Evolutionary conservation across 176 grass and related monocot species (phyloP).

Genomic region (Themeda triandra): DNA sequence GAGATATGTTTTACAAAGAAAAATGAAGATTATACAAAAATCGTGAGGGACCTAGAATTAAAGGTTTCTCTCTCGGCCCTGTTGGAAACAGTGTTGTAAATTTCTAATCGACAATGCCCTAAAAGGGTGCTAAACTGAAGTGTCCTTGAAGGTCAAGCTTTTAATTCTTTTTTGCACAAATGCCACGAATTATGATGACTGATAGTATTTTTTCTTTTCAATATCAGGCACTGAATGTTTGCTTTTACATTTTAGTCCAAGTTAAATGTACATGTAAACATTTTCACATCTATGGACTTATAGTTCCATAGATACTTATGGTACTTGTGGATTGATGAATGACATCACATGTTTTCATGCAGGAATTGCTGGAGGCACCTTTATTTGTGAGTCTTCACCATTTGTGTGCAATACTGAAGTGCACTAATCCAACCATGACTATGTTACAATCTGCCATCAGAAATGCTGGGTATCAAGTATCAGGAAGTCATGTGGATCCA

Average conservation of each 20-base stretch:
- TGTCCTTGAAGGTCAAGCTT: background rate
- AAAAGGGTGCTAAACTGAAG: background rate
- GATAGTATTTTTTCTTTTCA: background rate
- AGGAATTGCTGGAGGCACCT: constrained; percentile 51
- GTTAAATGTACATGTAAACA: background rate
- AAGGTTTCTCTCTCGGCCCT: background rate
- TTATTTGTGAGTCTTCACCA: constrained; percentile 52
- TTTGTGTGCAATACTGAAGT: constrained; percentile 51
- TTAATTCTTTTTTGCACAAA: background rate
- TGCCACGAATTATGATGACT: background rate
- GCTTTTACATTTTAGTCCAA: background rate
- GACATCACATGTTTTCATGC: constrained; percentile 22
- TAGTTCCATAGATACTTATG: background rate
- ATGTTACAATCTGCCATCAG: constrained; percentile 44
- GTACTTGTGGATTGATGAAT: background rate
- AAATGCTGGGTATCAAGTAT: constrained; percentile 60
- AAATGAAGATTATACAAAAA: background rate
- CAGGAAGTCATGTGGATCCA: constrained; percentile 56
- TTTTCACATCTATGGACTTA: background rate
- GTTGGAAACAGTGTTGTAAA: background rate
- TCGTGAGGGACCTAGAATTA: background rate
- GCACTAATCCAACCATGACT: constrained; percentile 39
- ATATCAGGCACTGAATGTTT: background rate
- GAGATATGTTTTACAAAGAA: background rate
- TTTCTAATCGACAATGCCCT: background rate